Evolutionary conservation across 345 rosid species (phyloP), one percentile per base, ranked within the genome.

Genomic region (Hypericum androsaemum): DNA sequence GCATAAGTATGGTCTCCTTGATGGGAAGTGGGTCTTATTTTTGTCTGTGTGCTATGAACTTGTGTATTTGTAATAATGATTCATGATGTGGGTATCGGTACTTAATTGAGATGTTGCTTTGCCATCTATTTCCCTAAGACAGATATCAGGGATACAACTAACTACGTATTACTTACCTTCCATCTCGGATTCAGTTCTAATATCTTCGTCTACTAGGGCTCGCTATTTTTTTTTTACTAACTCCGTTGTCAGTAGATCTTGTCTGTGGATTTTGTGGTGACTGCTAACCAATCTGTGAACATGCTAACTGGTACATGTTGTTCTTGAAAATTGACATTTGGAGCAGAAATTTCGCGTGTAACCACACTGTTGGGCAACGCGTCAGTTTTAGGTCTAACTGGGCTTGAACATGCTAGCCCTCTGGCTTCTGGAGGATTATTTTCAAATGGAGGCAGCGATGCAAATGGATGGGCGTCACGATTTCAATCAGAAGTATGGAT

Each of bases 401-500:
- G 88, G 77, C 76, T 88, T 81, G 96, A 88, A 72, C 94, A 80
- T 75, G 88, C 79, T 77, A 85, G 82, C 82, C 88, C 95, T 78
- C 74, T 84, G 80, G 62, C 88, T 69, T 75, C 92, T 42, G 88
- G 95, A 84, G 89, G 98, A 75, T 77, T 78, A 46, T 83, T 74
- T 77, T 87, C 88, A 71, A 88, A 92, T 72, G 82, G 94, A 82
- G 88, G 89, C 82, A 88, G 78, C n/a, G 86, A 88, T 72, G 53
- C 79, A 88, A 84, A 78, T 47, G 81, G 88, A 78, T 83, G 96
- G 96, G 71, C 94, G 54, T 76, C 98, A 57, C 90, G 80, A 43
- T 84, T 88, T 78, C 96, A 85, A 78, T 85, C 98, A 78, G 98
- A 92, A 83, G 98, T 88, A 92, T 66, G 96, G 78, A 80, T 84